phyloP scores from a whole-genome alignment of 2,329 filamentous ascomycete genomes.

The Atkinsonella texensis region DNA sequence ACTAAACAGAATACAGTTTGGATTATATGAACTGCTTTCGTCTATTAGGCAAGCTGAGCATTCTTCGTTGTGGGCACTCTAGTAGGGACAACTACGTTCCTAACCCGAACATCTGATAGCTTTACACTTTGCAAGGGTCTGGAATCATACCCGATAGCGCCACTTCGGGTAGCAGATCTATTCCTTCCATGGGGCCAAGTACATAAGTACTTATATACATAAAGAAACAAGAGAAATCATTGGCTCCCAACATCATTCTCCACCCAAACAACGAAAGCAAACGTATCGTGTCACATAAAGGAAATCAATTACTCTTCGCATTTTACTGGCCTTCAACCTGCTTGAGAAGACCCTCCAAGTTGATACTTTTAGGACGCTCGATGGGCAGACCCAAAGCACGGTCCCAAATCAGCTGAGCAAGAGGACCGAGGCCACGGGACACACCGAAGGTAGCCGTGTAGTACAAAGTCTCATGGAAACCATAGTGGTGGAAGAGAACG shows the following conservation, averaged over 20 bases:
- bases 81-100: no score
- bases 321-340: slow-evolving; percentile 36
- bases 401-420: slow-evolving; percentile 95
- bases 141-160: no score
- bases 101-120: no score
- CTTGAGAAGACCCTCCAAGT: slow-evolving; percentile 75
- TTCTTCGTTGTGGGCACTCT: no score
- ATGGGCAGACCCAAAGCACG: slow-evolving; percentile 87
- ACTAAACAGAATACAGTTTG: slow-evolving; percentile 28
- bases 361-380: slow-evolving; percentile 96
- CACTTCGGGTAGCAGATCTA: no score
- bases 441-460: slow-evolving; percentile 69
- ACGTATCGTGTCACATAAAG: background rate
- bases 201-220: no score
- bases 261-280: background rate
- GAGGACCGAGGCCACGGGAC: slow-evolving; percentile 64
- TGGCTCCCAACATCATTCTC: background rate
- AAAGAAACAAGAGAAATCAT: no score
- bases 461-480: slow-evolving; percentile 93
- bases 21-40: slow-evolving; percentile 19
- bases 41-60: no score
- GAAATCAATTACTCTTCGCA: background rate
- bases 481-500: slow-evolving; percentile 95
- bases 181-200: no score
- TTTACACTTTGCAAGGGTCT: no score